Conservation (phyloP, 2,329 filamentous ascomycete genomes). For the Fusarium torulosum region DNA sequence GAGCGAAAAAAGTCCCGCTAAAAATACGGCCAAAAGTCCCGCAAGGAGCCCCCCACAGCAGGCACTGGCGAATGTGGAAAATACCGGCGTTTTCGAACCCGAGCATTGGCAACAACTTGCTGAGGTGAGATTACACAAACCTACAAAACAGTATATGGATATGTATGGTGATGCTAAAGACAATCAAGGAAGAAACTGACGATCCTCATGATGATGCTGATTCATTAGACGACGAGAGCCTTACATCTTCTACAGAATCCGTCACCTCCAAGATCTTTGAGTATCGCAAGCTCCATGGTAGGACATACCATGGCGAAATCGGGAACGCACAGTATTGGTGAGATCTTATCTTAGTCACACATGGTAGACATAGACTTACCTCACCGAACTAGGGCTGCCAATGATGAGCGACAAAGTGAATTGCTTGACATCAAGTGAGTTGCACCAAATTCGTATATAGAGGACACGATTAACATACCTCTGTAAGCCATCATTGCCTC, state of each 20-base stretch:
- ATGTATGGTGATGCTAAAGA: not conserved
- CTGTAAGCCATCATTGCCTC: slow-evolving; percentile 13
- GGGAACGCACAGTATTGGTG: slow-evolving; percentile 26
- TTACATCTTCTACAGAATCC: slow-evolving; percentile 15
- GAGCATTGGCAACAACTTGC: slow-evolving; percentile 25
- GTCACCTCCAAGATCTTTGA: slow-evolving; percentile 19
- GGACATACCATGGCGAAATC: slow-evolving; percentile 22
- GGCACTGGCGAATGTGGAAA: not conserved
- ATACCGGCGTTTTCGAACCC: slow-evolving; percentile 7
- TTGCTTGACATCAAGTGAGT: slow-evolving; percentile 17
- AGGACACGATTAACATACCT: accelerated
- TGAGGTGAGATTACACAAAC: slow-evolving; percentile 9
- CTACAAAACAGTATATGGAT: not conserved
- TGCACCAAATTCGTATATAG: accelerated
- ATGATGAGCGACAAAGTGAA: slow-evolving; percentile 20
- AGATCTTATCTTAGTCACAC: not conserved
- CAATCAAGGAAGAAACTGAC: not conserved
- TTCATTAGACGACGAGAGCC: slow-evolving; percentile 8
- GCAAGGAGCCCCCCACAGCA: slow-evolving; percentile 18
- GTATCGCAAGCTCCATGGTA: slow-evolving; percentile 23
- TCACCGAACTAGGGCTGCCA: slow-evolving; percentile 1
- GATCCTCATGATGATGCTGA: slow-evolving; percentile 1
- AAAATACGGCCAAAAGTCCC: slow-evolving; percentile 4
- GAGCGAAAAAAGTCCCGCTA: slow-evolving; percentile 4
- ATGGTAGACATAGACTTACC: not conserved